phyloP scores from a whole-genome alignment of 176 grass and related monocot species.

The Oryza australiensis region DNA sequence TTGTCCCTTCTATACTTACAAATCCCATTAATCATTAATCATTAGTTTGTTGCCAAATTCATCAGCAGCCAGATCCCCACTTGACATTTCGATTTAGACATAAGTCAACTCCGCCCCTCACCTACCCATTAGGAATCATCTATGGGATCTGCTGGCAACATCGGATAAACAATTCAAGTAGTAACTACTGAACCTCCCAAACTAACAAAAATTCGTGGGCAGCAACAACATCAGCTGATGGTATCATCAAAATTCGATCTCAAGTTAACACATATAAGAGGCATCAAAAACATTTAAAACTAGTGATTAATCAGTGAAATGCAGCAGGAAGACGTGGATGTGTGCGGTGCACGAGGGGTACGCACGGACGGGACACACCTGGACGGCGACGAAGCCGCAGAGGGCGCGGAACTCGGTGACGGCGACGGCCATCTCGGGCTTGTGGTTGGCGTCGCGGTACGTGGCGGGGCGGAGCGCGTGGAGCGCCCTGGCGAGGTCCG shows the following conservation, averaged over 20 bases:
- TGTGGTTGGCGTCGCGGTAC: constrained; percentile 93
- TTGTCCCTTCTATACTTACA: neutral
- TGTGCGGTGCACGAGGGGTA: too few relatives aligned
- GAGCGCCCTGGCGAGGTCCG: constrained; percentile 67
- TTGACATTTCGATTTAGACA: constrained; percentile 5
- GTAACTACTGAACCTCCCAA: neutral
- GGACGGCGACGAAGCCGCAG: constrained; percentile 67
- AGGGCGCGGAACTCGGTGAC: constrained; percentile 86
- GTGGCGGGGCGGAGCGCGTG: constrained; percentile 62
- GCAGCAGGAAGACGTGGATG: neutral
- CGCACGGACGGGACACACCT: constrained; percentile 59
- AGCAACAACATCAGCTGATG: constrained; percentile 6
- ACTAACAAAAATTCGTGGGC: neutral
- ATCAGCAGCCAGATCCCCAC: constrained; percentile 21
- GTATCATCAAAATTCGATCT: neutral
- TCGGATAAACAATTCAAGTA: constrained; percentile 24
- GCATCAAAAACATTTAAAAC: neutral
- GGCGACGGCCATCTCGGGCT: constrained; percentile 95
- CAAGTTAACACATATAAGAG: too few relatives aligned
- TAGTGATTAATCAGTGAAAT: neutral
- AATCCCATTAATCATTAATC: neutral
- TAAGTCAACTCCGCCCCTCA: constrained; percentile 27
- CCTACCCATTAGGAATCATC: constrained; percentile 26
- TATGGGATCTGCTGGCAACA: constrained; percentile 1
- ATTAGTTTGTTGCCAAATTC: neutral